Base-by-base conservation (phyloP, 192 early-diverging fungal genomes). In the Dissophora ornata region DNA sequence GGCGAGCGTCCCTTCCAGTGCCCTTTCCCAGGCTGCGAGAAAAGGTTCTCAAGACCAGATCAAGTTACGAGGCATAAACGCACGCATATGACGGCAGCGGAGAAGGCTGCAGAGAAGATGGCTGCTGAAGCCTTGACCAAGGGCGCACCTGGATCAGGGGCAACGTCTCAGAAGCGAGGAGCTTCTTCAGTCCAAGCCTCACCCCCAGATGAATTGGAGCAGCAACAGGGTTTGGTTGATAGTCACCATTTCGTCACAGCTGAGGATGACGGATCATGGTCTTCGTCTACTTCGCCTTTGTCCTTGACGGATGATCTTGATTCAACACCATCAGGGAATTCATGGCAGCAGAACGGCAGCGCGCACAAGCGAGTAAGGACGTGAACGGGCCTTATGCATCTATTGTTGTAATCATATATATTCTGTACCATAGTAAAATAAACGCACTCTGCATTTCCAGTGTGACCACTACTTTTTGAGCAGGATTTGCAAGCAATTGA, bases 1-100 rank as follows among this genome's bases (percentile, higher is more conserved):
- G 89, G 90, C 24, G 91, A 91, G 69, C 86, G 85, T 4, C 91
- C 91, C 19, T 93, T 88, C 67, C 80, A 81, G 66, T 93, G 91
- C 57, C 71, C 85, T 3, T 57, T 74, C 45, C 66, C 61, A 6
- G 60, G 80, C 1, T 86, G 86, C 54, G 69, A 55, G 21, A 86
- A 87, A 41, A 52, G 74, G 4, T 88, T 88, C 65, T 82, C 83
- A 12, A 53, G 86, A 30, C 82, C 86, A 19, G 86, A 88, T 56
- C 85, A 85, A 57, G 69, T 73, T 21, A 66, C 69, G 10, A 30
- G 70, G 18, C 66, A 71, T 33, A 71, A 58, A 16, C 62, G 68
- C 13, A 70, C 68, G 7, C 69, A 73, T 30, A 44, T 71, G 63
- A 65, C 57, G 19, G 46, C 78, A 18, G 78, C 62, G 4, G 78